Evolutionary conservation across 1,284 basidiomycete genomes (phyloP), one percentile per base, ranked within the genome.

Genomic region (Chalciporus sp.): DNA sequence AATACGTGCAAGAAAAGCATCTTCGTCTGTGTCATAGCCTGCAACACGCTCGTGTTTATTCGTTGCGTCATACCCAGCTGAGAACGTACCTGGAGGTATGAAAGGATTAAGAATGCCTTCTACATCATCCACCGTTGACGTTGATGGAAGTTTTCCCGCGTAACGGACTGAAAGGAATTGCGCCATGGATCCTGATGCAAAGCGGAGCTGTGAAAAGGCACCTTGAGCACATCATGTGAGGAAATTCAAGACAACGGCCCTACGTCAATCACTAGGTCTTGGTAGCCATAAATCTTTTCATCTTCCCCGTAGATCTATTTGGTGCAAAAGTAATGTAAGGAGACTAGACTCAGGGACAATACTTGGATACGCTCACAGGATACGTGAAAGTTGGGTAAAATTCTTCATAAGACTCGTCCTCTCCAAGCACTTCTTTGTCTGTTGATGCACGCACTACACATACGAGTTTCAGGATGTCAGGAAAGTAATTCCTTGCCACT

Each of bases 251-350:
- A 10, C 27, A 49, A 29, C 11, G 19, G 40, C 74, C 87, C 61
- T 67, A 95, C 94, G 70, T 95, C 84, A 61, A 97, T 88, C 31
- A 81, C 72, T 51, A 98, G 76, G 64, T 87, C 86, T 58, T 85
- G 81, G 74, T 98, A 99, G 3, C 96, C 96, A 71, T 96, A 99
- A 61, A 99, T 90, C 72, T 89, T 95, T 76, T 99, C 95, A 52
- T 96, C 91, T 65, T 98, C 93, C 49, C 96, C 96, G 68, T 90
- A 98, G 70, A 98, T 94, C 82, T 92, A 52, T 40, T 39, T 5
- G 12, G 31, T 33, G 9, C 31, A 14, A 14, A 17, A 20, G 37
- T 35, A 20, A 26, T 11, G 33, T 70, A 23, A 64, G 47, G 39
- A 2, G 5, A 47, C 19, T 42, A 27, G 4, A 23, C 48, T 45